Evolutionary conservation across 228 moss, liverwort and hornwort species (phyloP).

Genomic region (Sphagnum magellanicum): DNA sequence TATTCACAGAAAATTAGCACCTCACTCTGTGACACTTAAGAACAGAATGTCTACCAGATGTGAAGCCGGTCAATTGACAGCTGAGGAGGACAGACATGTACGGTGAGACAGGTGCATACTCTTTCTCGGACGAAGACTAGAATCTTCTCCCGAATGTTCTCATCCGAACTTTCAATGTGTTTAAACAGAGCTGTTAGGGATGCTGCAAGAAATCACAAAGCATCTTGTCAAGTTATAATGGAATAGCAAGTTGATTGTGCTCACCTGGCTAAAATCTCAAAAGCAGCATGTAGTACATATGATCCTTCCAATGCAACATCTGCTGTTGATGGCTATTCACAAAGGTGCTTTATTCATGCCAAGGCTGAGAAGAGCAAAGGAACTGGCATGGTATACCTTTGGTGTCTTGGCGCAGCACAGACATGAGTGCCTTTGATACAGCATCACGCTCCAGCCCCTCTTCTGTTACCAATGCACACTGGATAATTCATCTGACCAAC

Average conservation of each 20-base stretch:
- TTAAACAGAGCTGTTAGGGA: slow-evolving; percentile 52
- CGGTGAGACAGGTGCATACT: slow-evolving; percentile 11
- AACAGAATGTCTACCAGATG: no score
- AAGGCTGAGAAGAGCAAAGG: background rate
- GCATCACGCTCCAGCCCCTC: slow-evolving; percentile 52
- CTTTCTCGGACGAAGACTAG: slow-evolving; percentile 46
- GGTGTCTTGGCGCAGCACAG: slow-evolving; percentile 53
- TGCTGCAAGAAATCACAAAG: slow-evolving; percentile 15
- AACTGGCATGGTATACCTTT: slow-evolving; percentile 24
- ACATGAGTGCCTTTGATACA: slow-evolving; percentile 54
- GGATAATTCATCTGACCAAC: background rate
- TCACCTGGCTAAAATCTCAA: no score
- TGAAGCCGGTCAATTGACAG: background rate
- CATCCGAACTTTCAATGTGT: slow-evolving; percentile 53
- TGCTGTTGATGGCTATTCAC: no score
- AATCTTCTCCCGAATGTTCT: slow-evolving; percentile 52
- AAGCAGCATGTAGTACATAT: no score
- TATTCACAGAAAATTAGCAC: no score
- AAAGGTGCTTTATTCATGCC: no score
- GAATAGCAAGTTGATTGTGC: no score
- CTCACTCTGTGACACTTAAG: no score
- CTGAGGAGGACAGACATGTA: background rate
- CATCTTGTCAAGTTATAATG: background rate
- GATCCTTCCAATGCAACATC: no score
- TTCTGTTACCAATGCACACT: slow-evolving; percentile 16